These are phyloP conservation scores for Heritiera littoralis DNA, from an alignment of 345 rosid species.

Conservation along the genomic window DNA sequence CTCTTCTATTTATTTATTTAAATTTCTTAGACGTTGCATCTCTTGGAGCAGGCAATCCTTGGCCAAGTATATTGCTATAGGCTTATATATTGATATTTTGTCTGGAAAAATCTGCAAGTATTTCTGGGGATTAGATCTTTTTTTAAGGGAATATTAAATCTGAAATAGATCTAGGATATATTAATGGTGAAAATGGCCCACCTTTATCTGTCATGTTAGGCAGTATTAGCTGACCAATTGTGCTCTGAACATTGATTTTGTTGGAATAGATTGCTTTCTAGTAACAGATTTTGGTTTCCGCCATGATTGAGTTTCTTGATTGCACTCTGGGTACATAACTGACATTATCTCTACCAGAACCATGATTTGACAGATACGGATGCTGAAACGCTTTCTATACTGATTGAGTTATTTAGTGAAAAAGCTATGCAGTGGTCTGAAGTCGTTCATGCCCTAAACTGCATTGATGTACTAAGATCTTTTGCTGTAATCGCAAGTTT, in stretches of 20 bases:
- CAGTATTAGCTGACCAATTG: constrained; percentile 1
- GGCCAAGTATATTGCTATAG: background rate
- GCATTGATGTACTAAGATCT: constrained; percentile 77
- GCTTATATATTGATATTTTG: background rate
- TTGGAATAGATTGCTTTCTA: constrained; percentile 1
- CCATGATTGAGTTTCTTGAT: constrained; percentile 15
- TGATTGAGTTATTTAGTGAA: constrained; percentile 76
- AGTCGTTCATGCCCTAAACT: constrained; percentile 67
- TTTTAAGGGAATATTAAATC: background rate
- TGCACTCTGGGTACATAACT: constrained; percentile 10
- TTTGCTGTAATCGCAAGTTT: constrained; percentile 64
- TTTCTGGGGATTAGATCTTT: background rate
- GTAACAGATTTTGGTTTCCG: background rate
- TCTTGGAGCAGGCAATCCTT: background rate
- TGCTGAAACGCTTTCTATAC: constrained; percentile 74
- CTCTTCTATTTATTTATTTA: background rate
- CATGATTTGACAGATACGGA: constrained; percentile 70
- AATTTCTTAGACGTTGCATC: background rate
- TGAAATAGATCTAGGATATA: background rate
- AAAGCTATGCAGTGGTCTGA: constrained; percentile 78
- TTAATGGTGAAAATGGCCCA: background rate
- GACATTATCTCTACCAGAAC: constrained; percentile 47
- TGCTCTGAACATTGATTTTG: background rate
- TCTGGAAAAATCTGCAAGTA: background rate
- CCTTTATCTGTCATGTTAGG: background rate